phyloP scores from a whole-genome alignment of 2,329 filamentous ascomycete genomes.

The Hirsutella rhossiliensis region DNA sequence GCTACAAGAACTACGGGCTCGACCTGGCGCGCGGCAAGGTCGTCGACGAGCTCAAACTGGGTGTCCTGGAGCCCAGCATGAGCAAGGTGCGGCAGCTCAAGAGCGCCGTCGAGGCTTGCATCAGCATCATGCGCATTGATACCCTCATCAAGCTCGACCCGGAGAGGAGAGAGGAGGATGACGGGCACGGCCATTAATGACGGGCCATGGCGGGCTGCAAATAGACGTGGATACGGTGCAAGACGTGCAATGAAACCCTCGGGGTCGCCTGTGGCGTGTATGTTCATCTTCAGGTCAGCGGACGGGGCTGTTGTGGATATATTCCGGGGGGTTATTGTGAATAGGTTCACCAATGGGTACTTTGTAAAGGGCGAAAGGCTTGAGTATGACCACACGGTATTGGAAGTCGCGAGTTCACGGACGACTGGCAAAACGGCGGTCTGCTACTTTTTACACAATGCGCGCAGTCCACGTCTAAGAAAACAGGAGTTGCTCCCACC shows the following conservation, averaged over 20 bases:
- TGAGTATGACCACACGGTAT: no score
- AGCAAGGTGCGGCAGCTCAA: slow-evolving; percentile 98
- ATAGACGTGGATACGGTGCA: not conserved
- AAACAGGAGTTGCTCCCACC: slow-evolving; percentile 15
- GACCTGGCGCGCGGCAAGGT: slow-evolving; percentile 85
- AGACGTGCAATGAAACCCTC: no score
- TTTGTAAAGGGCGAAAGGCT: no score
- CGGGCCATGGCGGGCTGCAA: slow-evolving; percentile 9
- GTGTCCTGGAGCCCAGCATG: slow-evolving; percentile 92
- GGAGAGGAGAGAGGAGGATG: slow-evolving; percentile 62
- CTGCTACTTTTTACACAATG: slow-evolving; percentile 22
- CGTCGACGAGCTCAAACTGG: slow-evolving; percentile 85
- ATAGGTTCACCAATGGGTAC: no score
- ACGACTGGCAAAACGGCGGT: not conserved
- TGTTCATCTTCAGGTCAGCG: no score
- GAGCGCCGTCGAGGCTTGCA: slow-evolving; percentile 95
- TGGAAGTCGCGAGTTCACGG: not conserved
- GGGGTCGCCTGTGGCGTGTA: no score
- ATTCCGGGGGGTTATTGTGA: no score
- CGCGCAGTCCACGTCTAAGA: slow-evolving; percentile 22
- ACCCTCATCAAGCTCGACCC: slow-evolving; percentile 97
- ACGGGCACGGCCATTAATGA: slow-evolving; percentile 70
- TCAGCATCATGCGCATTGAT: slow-evolving; percentile 98
- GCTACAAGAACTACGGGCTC: slow-evolving; percentile 96
- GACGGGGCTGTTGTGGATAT: no score